A percentile compares a stretch with the other conserved stretches of the same genome.
Evolutionary conservation across 441 rosid genomes (phyloP).

Genomic region (Capsella rubella): DNA sequence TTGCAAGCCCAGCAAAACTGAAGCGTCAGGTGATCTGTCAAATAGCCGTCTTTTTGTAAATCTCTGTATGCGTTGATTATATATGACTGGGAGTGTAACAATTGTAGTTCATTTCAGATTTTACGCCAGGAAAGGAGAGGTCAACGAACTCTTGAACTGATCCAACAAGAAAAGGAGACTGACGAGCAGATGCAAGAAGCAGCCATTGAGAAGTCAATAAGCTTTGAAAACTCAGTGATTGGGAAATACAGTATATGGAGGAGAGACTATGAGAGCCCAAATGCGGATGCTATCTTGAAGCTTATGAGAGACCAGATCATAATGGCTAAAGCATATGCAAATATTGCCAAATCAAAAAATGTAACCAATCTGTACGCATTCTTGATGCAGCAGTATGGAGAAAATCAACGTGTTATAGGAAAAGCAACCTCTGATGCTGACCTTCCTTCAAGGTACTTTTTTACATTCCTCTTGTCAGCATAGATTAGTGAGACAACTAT

Average conservation of each 20-base stretch:
- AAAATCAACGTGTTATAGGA: conserved; percentile 69
- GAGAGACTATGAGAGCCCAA: conserved; percentile 82
- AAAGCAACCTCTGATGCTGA: conserved; percentile 83
- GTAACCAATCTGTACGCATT: conserved; percentile 60
- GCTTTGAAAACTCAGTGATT: conserved; percentile 57
- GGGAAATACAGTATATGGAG: conserved; percentile 94
- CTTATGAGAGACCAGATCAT: conserved; percentile 96
- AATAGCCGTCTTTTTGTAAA: conserved; percentile 31
- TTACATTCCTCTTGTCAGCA: conserved; percentile 27
- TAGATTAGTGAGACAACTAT: conserved; percentile 29
- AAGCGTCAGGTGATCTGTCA: conserved; percentile 71
- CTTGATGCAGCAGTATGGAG: conserved; percentile 63
- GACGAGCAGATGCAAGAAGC: conserved; percentile 62
- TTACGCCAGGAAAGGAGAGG: conserved; percentile 66
- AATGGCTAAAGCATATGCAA: conserved; percentile 92
- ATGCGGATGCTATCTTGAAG: conserved; percentile 80
- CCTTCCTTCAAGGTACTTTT: conserved; percentile 74
- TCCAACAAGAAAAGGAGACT: conserved; percentile 62
- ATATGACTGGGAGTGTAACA: conserved; percentile 44
- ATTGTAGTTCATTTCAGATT: conserved; percentile 51
- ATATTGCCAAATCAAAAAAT: conserved; percentile 77
- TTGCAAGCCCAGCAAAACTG: conserved; percentile 75
- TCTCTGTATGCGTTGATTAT: conserved; percentile 21
- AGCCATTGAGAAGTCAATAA: conserved; percentile 64
- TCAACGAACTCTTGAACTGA: conserved; percentile 65